These are phyloP conservation scores for Pogostemon cablin DNA, from an alignment of 257 asterid genomes.

Conservation along the genomic window DNA sequence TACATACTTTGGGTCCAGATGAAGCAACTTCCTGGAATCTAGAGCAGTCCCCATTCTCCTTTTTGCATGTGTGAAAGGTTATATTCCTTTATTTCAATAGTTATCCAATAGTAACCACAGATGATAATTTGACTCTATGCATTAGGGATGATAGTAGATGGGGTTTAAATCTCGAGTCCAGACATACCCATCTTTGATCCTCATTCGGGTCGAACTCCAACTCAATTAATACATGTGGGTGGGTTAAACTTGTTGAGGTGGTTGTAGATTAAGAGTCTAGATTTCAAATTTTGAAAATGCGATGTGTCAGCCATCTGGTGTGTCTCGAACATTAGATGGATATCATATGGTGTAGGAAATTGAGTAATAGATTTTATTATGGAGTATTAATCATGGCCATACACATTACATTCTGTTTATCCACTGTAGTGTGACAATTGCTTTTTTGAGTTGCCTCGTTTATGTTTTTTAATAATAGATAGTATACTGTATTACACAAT, in stretches of 20 bases:
- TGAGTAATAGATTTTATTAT: no score
- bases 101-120: not conserved
- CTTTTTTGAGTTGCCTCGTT: no score
- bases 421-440: no score
- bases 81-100: constrained; percentile 12
- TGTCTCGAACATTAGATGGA: no score
- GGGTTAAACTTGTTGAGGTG: not conserved
- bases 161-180: not conserved
- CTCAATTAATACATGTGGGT: not conserved
- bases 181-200: not conserved
- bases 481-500: not conserved
- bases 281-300: no score
- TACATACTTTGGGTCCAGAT: not conserved
- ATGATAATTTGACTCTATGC: not conserved
- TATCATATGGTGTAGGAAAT: no score
- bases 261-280: not conserved
- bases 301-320: no score
- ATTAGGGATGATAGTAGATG: not conserved
- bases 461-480: no score
- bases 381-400: no score
- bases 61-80: constrained; percentile 24
- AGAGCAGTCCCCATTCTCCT: constrained; percentile 13
- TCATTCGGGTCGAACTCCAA: not conserved
- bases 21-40: constrained; percentile 3
- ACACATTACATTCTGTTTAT: no score